phyloP scores from a whole-genome alignment of 257 asterid genomes.

The Cinchona pubescens region DNA sequence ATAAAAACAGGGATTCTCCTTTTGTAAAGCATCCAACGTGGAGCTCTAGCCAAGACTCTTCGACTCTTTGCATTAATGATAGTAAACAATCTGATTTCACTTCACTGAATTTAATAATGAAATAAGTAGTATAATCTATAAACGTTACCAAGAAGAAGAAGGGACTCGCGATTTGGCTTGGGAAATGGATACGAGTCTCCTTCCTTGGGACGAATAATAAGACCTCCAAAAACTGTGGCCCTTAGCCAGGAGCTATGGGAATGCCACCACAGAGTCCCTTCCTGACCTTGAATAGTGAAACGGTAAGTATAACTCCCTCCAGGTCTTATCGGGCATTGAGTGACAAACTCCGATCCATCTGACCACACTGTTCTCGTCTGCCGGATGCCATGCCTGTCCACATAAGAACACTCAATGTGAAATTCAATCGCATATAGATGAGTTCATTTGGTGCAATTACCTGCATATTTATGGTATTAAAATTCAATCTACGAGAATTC shows the following conservation, averaged over 20 bases:
- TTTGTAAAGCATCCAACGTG: too few relatives aligned
- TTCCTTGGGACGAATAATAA: constrained; percentile 60
- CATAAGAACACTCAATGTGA: background rate
- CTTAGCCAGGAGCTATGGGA: constrained; percentile 97
- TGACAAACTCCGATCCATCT: constrained; percentile 83
- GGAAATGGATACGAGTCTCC: constrained; percentile 75
- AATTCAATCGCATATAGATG: background rate
- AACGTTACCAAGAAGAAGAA: constrained; percentile 70
- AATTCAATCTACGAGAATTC: too few relatives aligned
- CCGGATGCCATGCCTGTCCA: constrained; percentile 77
- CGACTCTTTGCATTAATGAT: too few relatives aligned
- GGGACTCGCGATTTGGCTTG: constrained; percentile 69
- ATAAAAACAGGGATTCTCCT: too few relatives aligned
- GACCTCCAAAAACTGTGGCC: constrained; percentile 84
- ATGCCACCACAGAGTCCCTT: constrained; percentile 97
- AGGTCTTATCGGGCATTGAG: constrained; percentile 87
- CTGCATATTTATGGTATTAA: too few relatives aligned
- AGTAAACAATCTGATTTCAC: too few relatives aligned
- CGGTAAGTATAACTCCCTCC: constrained; percentile 74
- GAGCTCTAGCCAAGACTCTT: too few relatives aligned
- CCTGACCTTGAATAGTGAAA: constrained; percentile 75
- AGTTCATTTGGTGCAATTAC: background rate
- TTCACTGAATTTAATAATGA: background rate
- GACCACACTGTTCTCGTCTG: constrained; percentile 83
- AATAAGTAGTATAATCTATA: too few relatives aligned